Evolutionary conservation across 768 basidiomycete genomes (phyloP).

Genomic region (Russula vinacea): DNA sequence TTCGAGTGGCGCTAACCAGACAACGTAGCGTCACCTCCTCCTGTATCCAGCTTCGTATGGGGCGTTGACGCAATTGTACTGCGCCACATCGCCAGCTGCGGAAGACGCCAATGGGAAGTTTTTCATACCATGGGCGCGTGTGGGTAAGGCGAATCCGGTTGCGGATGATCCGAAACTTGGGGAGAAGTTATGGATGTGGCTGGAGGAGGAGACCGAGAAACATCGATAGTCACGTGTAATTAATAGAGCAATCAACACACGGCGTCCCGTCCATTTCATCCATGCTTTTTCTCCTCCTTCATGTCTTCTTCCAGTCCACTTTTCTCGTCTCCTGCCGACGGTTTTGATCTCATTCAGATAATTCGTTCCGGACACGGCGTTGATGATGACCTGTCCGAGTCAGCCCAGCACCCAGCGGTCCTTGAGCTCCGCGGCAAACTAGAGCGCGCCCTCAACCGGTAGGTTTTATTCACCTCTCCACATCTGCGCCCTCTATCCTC

Average conservation of each 20-base stretch:
- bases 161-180: constrained; percentile 33
- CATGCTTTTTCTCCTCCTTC: not conserved
- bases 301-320: not conserved
- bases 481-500: not conserved
- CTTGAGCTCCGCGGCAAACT: constrained; percentile 20
- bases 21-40: not conserved
- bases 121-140: constrained; percentile 36
- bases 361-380: constrained; percentile 25
- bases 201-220: constrained; percentile 33
- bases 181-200: constrained; percentile 35
- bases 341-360: constrained; percentile 4
- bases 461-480: not conserved
- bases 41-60: constrained; percentile 33
- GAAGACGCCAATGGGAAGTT: constrained; percentile 40
- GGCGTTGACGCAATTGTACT: constrained; percentile 46
- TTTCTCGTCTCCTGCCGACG: not conserved
- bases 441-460: constrained; percentile 28
- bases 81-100: constrained; percentile 43
- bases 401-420: constrained; percentile 3
- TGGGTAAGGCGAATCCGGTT: constrained; percentile 25
- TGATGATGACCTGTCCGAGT: constrained; percentile 1
- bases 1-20: not conserved
- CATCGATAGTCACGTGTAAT: constrained; percentile 9
- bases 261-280: not conserved
- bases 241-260: not conserved